A percentile compares a stretch with the other conserved stretches of the same genome.
phyloP scores from a whole-genome alignment of 805 yeast species.

The Schwanniomyces polymorphus region DNA sequence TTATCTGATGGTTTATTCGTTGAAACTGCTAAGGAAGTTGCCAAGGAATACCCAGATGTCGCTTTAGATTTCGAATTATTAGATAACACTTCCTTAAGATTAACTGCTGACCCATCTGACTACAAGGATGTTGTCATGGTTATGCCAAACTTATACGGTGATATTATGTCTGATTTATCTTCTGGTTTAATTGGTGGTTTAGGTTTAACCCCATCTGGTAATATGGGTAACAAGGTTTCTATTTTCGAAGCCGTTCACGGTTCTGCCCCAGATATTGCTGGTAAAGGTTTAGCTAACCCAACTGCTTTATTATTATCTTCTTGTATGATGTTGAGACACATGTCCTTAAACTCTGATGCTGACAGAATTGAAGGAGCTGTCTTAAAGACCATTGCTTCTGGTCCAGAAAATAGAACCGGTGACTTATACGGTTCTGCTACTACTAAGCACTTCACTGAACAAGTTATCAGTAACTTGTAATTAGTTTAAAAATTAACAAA shows the following conservation, averaged over 20 bases:
- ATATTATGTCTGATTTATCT: constrained; percentile 95
- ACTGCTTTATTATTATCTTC: constrained; percentile 95
- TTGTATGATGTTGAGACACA: constrained; percentile 99
- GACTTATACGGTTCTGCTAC: constrained; percentile 93
- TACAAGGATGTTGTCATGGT: constrained; percentile 92
- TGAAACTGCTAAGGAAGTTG: constrained; percentile 84
- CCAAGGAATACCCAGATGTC: constrained; percentile 89
- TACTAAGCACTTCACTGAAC: constrained; percentile 86
- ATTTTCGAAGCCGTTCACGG: constrained; percentile 99
- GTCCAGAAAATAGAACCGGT: constrained; percentile 93
- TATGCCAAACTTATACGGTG: constrained; percentile 99
- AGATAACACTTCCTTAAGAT: constrained; percentile 91
- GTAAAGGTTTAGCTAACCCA: constrained; percentile 98
- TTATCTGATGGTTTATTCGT: constrained; percentile 97
- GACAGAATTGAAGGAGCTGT: constrained; percentile 87
- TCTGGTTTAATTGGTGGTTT: constrained; percentile 98
- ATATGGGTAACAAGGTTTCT: constrained; percentile 97
- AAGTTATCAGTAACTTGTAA: constrained; percentile 79
- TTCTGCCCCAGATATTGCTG: constrained; percentile 99
- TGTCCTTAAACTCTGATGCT: constrained; percentile 84
- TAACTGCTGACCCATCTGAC: constrained; percentile 84
- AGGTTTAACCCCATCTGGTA: constrained; percentile 98
- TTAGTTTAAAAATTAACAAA: constrained; percentile 1
- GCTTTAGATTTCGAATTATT: constrained; percentile 81
- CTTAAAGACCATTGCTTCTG: constrained; percentile 86